phyloP scores from a whole-genome alignment of 176 grass and related monocot genomes.

The Canna indica region DNA sequence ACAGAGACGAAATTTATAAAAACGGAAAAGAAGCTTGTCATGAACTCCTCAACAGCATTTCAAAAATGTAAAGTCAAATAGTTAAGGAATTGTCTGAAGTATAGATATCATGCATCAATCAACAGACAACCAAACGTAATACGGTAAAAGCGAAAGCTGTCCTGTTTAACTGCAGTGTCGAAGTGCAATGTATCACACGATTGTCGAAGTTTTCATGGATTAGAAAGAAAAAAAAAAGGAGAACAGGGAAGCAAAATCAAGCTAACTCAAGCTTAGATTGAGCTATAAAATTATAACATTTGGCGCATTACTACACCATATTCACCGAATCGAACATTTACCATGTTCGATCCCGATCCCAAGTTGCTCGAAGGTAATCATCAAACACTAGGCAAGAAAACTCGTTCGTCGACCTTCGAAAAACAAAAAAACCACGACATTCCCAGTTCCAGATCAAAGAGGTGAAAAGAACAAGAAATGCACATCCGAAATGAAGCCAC shows the following conservation, averaged over 20 bases:
- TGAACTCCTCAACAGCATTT: background rate
- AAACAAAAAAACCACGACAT: background rate
- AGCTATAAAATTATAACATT: background rate
- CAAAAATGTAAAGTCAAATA: background rate
- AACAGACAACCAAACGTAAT: background rate
- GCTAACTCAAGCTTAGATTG: background rate
- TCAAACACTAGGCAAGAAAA: background rate
- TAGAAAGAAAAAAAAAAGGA: background rate
- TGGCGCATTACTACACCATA: background rate
- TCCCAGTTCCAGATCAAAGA: background rate
- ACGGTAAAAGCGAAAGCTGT: background rate
- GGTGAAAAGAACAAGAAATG: background rate
- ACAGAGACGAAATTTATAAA: too few species aligned
- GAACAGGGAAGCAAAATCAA: background rate
- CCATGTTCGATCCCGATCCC: background rate
- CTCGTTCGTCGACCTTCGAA: background rate
- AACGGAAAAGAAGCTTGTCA: too few species aligned
- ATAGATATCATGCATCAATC: background rate
- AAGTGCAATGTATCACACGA: background rate
- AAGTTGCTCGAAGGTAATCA: background rate
- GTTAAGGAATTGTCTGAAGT: background rate
- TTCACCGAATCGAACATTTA: background rate
- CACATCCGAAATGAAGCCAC: background rate
- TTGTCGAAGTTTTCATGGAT: background rate
- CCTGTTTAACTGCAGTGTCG: background rate